Base-by-base conservation (phyloP, 495 filamentous ascomycete species). In the Aspergillus nidulans region DNA sequence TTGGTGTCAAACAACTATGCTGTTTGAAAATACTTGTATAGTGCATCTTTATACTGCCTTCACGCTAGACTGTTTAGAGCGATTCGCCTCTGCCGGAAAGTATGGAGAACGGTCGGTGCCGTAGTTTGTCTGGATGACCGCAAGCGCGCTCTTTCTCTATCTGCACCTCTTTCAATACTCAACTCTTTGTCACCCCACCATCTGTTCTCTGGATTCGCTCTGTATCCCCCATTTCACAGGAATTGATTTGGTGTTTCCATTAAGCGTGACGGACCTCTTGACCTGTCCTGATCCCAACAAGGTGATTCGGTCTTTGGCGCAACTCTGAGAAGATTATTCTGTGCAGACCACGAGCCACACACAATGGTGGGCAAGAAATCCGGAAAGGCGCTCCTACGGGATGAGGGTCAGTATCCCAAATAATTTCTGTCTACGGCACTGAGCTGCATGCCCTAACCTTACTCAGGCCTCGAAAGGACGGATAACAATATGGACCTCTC, bases 401-500 rank as follows among this genome's bases (percentile, higher is more conserved):
- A 85, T 72, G 82, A 85, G 70, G 82, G 82, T 81, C 71, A 32
- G 70, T 57, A 21, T 36, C 25, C 42, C 50, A 18, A 43, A 16
- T 49, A 32, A 38, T 48, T 55, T n/a, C 42, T 53, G 3, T 13
- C 6, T 13, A n/a, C 21, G 7, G 9, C 24, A 18, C 26, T 20
- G 13, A 13, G 21, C 41, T 44, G 0, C 13, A 52, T 34, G 46
- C 36, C 16, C 53, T 59, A 51, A 57, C 45, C 21, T 16, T 4
- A 0, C 36, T 16, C 26, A 96, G 94, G 94, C 55, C 85, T 98
- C 41, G 90, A 94, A 70, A 79, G 92, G 59, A 97, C 95, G 34
- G 94, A 98, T 75, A 98, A 98, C 79, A 91, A 92, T 66, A 91
- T 98, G 82, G 91, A 91, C 64, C 82, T 90, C 48, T 91, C 91